Percentiles rank a stretch among this genome's conserved stretches.
Evolutionary conservation across 129 eudicot genomes (phyloP).

Genomic region (Ambrosia trifida): DNA sequence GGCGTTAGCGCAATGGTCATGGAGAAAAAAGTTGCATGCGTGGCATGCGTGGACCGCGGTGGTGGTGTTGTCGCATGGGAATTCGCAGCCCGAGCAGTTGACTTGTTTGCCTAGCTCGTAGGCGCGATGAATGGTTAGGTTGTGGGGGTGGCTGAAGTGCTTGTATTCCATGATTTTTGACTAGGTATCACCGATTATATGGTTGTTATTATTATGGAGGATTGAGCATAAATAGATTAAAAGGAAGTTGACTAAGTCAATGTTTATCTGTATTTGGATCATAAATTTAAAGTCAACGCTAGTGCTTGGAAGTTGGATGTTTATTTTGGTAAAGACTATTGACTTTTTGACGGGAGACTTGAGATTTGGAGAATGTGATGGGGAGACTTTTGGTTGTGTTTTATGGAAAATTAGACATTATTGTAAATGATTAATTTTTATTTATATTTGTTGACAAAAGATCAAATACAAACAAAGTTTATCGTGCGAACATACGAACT

Average conservation of each 20-base stretch:
- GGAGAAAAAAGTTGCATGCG: slow-evolving; percentile 67
- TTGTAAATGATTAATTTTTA: too few species aligned
- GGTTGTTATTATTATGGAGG: not conserved
- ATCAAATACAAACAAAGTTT: too few species aligned
- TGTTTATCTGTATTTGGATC: slow-evolving; percentile 20
- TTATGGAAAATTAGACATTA: too few species aligned
- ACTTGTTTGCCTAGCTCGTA: slow-evolving; percentile 44
- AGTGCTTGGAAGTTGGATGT: not conserved
- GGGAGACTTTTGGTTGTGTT: not conserved
- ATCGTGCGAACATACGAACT: too few species aligned
- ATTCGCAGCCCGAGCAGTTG: slow-evolving; percentile 61
- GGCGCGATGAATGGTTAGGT: slow-evolving; percentile 47
- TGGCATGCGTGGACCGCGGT: slow-evolving; percentile 56
- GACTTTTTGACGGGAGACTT: not conserved
- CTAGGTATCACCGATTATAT: not conserved
- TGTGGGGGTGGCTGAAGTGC: slow-evolving; percentile 80
- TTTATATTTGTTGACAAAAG: too few species aligned
- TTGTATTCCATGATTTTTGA: slow-evolving; percentile 55
- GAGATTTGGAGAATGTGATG: not conserved
- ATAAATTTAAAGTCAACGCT: slow-evolving; percentile 21
- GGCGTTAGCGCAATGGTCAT: slow-evolving; percentile 67
- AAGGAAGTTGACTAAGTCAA: slow-evolving; percentile 13
- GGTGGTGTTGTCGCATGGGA: slow-evolving; percentile 32
- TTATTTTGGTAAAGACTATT: not conserved
- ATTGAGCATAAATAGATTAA: not conserved